These are phyloP conservation scores for Mycosphaerella arachidis DNA, from an alignment of 2,329 filamentous ascomycete species.

Conservation along the genomic window DNA sequence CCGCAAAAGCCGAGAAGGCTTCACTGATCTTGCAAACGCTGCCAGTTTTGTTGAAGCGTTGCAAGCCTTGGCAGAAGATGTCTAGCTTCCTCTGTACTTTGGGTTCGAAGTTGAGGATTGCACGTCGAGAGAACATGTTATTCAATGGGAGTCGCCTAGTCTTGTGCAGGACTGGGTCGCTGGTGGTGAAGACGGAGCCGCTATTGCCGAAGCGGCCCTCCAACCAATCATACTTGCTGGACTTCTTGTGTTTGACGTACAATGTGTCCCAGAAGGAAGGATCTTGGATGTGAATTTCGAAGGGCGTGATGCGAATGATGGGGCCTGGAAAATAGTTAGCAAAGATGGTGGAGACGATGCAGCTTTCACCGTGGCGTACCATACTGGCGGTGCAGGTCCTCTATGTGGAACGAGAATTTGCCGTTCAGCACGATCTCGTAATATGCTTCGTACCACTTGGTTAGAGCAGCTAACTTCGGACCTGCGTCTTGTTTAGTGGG, in stretches of 20 bases:
- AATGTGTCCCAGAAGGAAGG: conserved; percentile 23
- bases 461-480: conserved; percentile 27
- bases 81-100: conserved; percentile 14
- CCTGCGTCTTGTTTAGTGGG: conserved; percentile 6
- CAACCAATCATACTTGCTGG: conserved; percentile 13
- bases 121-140: conserved; percentile 18
- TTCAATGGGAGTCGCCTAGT: conserved; percentile 14
- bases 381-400: conserved; percentile 26
- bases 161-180: conserved; percentile 12
- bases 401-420: conserved; percentile 25
- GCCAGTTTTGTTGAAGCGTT: conserved; percentile 12
- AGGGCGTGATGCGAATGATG: conserved; percentile 34
- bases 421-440: conserved; percentile 26
- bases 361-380: conserved; percentile 11
- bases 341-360: no score
- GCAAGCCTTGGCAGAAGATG: conserved; percentile 12
- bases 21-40: conserved; percentile 15
- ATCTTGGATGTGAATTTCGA: conserved; percentile 42
- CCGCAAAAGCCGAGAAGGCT: conserved; percentile 15
- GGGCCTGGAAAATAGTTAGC: conserved; percentile 10
- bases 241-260: conserved; percentile 26
- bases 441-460: conserved; percentile 29
- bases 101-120: conserved; percentile 16
- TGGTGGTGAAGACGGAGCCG: conserved; percentile 16
- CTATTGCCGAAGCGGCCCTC: conserved; percentile 16